These are phyloP conservation scores for Penicillium canescens DNA, from an alignment of 495 filamentous ascomycete genomes.

Conservation along the genomic window DNA sequence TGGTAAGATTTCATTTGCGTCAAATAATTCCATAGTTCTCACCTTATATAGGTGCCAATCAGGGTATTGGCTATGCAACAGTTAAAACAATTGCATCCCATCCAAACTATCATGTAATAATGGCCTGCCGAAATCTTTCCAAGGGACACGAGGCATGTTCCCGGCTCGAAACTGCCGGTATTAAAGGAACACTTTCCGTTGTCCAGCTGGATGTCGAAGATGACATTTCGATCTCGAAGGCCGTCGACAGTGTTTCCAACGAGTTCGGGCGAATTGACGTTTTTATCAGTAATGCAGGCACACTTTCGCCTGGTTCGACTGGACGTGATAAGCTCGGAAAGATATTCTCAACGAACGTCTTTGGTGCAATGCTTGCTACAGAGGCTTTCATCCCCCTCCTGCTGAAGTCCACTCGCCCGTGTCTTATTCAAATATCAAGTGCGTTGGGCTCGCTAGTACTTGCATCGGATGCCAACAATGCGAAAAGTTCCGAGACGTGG, in stretches of 20 bases:
- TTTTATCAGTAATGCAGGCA: constrained; percentile 39
- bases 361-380: constrained; percentile 33
- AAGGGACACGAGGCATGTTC: constrained; percentile 24
- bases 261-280: constrained; percentile 31
- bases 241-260: constrained; percentile 15
- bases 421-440: constrained; percentile 40
- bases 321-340: constrained; percentile 26
- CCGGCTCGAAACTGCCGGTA: constrained; percentile 7
- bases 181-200: constrained; percentile 22
- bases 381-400: constrained; percentile 43
- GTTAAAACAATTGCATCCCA: constrained; percentile 20
- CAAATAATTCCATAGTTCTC: background rate
- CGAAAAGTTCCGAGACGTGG: constrained; percentile 15
- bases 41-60: constrained; percentile 26
- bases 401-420: constrained; percentile 31
- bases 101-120: constrained; percentile 26
- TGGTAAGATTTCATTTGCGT: background rate
- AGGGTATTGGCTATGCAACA: constrained; percentile 31
- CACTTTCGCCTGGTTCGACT: background rate
- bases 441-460: constrained; percentile 34
- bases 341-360: constrained; percentile 40
- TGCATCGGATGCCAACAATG: constrained; percentile 25
- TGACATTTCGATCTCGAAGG: constrained; percentile 30
- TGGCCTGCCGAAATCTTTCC: constrained; percentile 25
- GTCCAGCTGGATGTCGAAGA: constrained; percentile 29